Percentiles rank a stretch among this genome's conserved stretches.
Conservation (phyloP, 495 filamentous ascomycete species). For the Aspergillus nidulans region DNA sequence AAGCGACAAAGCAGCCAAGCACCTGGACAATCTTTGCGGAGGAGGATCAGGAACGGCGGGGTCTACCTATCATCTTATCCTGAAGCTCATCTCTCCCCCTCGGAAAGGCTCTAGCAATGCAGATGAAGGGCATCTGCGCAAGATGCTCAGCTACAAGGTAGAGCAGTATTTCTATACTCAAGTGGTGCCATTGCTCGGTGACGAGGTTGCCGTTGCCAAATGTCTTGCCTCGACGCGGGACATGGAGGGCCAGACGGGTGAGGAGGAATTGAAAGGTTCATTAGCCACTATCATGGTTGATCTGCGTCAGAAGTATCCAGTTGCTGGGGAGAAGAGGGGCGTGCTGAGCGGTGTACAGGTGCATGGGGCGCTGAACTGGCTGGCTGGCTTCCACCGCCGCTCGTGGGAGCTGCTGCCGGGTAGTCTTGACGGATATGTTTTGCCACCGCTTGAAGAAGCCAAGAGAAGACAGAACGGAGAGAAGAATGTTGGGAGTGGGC, state of each 20-base stretch:
- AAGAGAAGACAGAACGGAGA: slow-evolving; percentile 9
- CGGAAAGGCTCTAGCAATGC: slow-evolving; percentile 9
- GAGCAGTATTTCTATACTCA: slow-evolving; percentile 34
- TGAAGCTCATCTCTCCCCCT: slow-evolving; percentile 37
- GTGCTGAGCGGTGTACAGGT: slow-evolving; percentile 24
- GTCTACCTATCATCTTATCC: slow-evolving; percentile 27
- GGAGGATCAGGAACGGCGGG: slow-evolving; percentile 11
- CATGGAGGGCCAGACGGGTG: slow-evolving; percentile 15
- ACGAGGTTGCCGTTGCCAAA: slow-evolving; percentile 25
- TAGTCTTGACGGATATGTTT: slow-evolving; percentile 18
- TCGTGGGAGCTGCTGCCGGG: slow-evolving; percentile 22
- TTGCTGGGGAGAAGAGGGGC: slow-evolving; percentile 28
- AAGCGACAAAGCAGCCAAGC: slow-evolving; percentile 22
- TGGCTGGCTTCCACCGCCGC: slow-evolving; percentile 27
- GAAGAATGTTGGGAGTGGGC: not conserved
- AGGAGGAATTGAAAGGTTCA: slow-evolving; percentile 24
- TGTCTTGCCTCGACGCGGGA: slow-evolving; percentile 31
- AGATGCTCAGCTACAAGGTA: slow-evolving; percentile 37
- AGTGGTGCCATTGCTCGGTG: slow-evolving; percentile 26
- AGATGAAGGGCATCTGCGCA: slow-evolving; percentile 37
- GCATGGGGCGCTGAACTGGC: slow-evolving; percentile 28
- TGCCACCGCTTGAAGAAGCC: slow-evolving; percentile 32
- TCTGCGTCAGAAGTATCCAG: slow-evolving; percentile 25
- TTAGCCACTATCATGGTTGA: slow-evolving; percentile 37
- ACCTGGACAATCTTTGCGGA: slow-evolving; percentile 24